These are phyloP conservation scores for Solanum bulbocastanum DNA, from an alignment of 257 asterid genomes.

Conservation along the genomic window DNA sequence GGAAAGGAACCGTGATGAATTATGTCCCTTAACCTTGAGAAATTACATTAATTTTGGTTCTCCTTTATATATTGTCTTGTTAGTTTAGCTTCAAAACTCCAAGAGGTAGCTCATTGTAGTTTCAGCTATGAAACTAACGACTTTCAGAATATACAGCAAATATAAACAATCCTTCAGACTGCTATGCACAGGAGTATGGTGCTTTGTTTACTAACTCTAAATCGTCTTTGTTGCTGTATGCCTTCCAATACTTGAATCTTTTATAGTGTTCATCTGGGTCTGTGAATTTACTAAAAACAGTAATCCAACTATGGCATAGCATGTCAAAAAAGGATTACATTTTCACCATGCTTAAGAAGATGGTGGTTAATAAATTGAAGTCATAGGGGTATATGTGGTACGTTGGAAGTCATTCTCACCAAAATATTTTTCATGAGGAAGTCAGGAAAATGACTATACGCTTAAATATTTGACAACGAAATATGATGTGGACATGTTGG, in stretches of 20 bases:
- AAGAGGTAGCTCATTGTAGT: background rate
- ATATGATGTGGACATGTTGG: background rate
- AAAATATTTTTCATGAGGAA: background rate
- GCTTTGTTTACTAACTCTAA: background rate
- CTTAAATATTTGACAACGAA: background rate
- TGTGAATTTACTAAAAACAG: background rate
- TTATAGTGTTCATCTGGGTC: background rate
- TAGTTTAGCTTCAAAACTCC: background rate
- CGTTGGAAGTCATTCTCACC: background rate
- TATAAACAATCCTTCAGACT: slow-evolving; percentile 10
- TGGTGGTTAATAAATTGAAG: background rate
- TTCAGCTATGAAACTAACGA: background rate
- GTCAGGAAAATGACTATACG: background rate
- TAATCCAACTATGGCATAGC: background rate
- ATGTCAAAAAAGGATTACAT: background rate
- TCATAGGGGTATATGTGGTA: background rate
- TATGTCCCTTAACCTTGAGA: background rate
- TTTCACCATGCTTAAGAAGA: background rate
- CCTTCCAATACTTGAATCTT: background rate
- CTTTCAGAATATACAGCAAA: background rate
- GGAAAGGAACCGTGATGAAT: background rate
- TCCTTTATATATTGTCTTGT: background rate
- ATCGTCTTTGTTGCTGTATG: background rate
- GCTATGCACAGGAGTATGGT: background rate
- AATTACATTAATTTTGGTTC: background rate